Evolutionary conservation across 2,329 filamentous ascomycete genomes (phyloP), one percentile per base, ranked within the genome.

Genomic region (Fusarium vanettenii): DNA sequence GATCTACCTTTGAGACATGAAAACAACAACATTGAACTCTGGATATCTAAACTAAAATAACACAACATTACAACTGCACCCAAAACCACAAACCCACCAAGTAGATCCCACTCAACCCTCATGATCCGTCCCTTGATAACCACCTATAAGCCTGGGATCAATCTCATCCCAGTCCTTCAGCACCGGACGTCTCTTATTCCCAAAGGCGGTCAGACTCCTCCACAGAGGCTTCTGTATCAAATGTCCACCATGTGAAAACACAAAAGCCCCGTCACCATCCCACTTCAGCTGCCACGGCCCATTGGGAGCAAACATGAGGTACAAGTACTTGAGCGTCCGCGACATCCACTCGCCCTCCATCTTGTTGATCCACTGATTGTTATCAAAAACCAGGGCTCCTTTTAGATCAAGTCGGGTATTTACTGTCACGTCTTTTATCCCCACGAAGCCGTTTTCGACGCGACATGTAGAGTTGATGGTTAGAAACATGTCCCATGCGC

Each of bases 271-370:
- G n/a, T 81, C 78, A 57, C 83, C 81, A 52, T 82, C 81, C 13
- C 83, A 82, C 73, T 86, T 84, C 60, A 89, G 81, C 79, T 90
- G 88, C 77, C 86, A 87, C 6, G 81, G 80, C 3, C 87, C 90
- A 35, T 94, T 92, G 80, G 83, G 85, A 0, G 89, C 87, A 79
- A 91, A 90, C 68, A 94, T 93, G 77, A 97, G 81, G 84, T 94
- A 97, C 66, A 89, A 86, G 81, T 97, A 97, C 87, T 97, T 97
- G 82, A 97, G 81, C 72, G 95, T 93, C 85, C 97, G 95, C 0
- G 95, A 94, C 81, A 97, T 95, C 86, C 93, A 92, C 85, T 97
- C 97, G 78, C 93, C 95, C 84, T 97, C 94, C 87, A 96, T 93
- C 81, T 92, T 92, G 81, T 97, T 90, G 48, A 83, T 82, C 69